Base-by-base conservation (phyloP, 2,329 filamentous ascomycete species). In the Biscogniauxia mediterranea region DNA sequence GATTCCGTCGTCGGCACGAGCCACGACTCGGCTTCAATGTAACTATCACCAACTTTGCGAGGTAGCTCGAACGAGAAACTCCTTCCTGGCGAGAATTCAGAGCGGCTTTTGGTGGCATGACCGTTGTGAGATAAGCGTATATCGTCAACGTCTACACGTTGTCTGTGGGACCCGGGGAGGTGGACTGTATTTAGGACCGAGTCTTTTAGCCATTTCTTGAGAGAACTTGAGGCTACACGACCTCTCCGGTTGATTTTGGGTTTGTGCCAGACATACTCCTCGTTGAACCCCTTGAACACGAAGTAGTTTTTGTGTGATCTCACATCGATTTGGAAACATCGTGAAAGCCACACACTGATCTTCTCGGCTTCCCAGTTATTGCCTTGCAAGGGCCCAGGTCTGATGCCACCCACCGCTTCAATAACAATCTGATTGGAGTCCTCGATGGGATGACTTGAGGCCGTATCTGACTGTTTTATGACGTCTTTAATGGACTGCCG, bases 231-330 rank as follows among this genome's bases (percentile, higher is more conserved):
- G 9, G 61, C 54, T 15, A 61, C 54, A 21, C 60, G 52, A 21
- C 63, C 66, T 9, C 58, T 60, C 26, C 52, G 49, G 51, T 62
- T 61, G 20, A 66, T 7, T 58, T 63, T 53, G 5, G 62, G 60
- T 1, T 51, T 55, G 52, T 77, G 75, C 49, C 69, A 75, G 49
- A 77, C 32, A 55, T 76, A 77, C 51, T 73, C 64, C 58, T 74
- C 68, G 32, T 72, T 71, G n/a, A 71, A 63, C 1, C 73, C 73
- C 9, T 58, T 65, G 15, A 77, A 54, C 8, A 76, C 57, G 28
- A 75, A 62, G 28, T 71, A 75, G 3, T 64, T 57, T 1, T 60
- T 53, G 13, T 52, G 26, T 0, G 63, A 65, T 15, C 58, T 61
- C 19, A 76, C 23, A 49, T 70, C 63, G 26, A 76, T 64, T 8